These are phyloP conservation scores for Deinandra increscens DNA, from an alignment of 129 eudicot species.

Conservation along the genomic window DNA sequence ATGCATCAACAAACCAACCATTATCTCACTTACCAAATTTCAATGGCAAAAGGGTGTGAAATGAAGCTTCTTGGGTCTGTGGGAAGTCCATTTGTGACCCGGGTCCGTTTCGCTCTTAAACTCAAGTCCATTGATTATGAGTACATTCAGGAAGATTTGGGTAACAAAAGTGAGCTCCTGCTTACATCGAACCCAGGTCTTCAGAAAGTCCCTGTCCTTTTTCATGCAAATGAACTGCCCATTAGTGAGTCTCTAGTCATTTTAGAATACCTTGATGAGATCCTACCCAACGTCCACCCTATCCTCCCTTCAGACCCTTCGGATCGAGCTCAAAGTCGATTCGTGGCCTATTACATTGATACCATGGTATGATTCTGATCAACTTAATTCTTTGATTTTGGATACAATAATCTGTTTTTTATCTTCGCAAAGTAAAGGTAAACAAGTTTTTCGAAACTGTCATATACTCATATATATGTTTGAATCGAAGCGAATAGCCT, in stretches of 20 bases:
- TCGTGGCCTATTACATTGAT: not conserved
- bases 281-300: slow-evolving; percentile 31
- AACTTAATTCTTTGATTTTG: not conserved
- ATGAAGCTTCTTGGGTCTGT: slow-evolving; percentile 32
- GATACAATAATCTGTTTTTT: not conserved
- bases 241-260: slow-evolving; percentile 37
- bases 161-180: slow-evolving; percentile 32
- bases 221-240: slow-evolving; percentile 26
- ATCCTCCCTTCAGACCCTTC: slow-evolving; percentile 36
- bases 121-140: slow-evolving; percentile 35
- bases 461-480: no score
- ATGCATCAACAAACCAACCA: not conserved
- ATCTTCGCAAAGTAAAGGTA: no score
- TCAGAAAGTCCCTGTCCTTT: slow-evolving; percentile 42
- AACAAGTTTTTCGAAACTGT: no score
- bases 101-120: slow-evolving; percentile 38
- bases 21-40: not conserved
- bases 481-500: no score
- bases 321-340: not conserved
- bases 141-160: slow-evolving; percentile 24
- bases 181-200: slow-evolving; percentile 38
- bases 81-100: slow-evolving; percentile 33
- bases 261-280: slow-evolving; percentile 31
- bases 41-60: slow-evolving; percentile 16
- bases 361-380: not conserved